Conservation (phyloP, 805 yeast species). For the Helenozyma rhizophorensis region DNA sequence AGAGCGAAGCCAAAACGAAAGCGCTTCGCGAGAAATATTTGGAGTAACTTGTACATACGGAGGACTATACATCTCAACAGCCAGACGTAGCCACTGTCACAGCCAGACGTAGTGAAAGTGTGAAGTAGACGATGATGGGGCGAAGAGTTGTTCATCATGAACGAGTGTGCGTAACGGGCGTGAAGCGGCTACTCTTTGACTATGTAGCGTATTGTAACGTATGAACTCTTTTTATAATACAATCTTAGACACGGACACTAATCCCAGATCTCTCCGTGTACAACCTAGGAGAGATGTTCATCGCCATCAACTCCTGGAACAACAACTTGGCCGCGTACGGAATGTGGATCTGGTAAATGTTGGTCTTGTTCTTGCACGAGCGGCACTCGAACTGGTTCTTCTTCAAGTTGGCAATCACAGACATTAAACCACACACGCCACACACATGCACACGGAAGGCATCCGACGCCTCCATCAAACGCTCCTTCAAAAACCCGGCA, state of each 20-base stretch:
- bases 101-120: no score
- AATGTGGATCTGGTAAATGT: conserved; percentile 93
- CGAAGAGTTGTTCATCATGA: conserved; percentile 1
- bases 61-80: no score
- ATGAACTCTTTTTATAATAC: conserved; percentile 9
- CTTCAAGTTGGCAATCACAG: conserved; percentile 94
- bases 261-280: conserved; percentile 86
- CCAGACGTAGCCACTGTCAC: no score
- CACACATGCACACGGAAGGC: conserved; percentile 98
- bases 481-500: conserved; percentile 94
- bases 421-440: conserved; percentile 98
- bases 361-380: conserved; percentile 97
- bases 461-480: conserved; percentile 98
- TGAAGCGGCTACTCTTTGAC: background rate
- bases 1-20: conserved; percentile 26
- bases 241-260: conserved; percentile 30
- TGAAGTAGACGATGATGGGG: no score
- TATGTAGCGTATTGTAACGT: background rate
- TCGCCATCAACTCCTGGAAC: conserved; percentile 99
- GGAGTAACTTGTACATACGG: conserved; percentile 14
- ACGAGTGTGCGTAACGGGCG: background rate
- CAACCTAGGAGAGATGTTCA: conserved; percentile 96
- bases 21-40: conserved; percentile 34
- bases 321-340: conserved; percentile 97
- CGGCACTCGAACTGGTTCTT: conserved; percentile 98